phyloP scores from a whole-genome alignment of 2,329 filamentous ascomycete genomes.

The Gyromitra esculenta region DNA sequence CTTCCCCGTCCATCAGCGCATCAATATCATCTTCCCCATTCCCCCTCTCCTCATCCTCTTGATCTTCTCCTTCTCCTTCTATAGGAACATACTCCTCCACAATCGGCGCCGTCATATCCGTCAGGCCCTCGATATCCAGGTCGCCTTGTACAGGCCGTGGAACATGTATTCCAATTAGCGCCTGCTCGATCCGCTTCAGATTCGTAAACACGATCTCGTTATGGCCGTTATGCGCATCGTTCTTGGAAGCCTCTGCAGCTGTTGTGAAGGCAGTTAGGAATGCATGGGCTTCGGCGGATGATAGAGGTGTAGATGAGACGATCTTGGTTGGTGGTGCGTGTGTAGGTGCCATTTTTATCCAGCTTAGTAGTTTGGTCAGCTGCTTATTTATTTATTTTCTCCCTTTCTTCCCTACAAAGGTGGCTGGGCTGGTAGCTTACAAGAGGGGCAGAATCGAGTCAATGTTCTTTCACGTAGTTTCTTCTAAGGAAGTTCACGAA shows the following conservation, averaged over 20 bases:
- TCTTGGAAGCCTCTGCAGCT: conserved; percentile 36
- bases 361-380: conserved; percentile 6
- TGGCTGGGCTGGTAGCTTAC: background rate
- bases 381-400: background rate
- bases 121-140: conserved; percentile 38
- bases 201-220: conserved; percentile 46
- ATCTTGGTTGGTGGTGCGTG: conserved; percentile 46
- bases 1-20: background rate
- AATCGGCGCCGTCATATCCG: conserved; percentile 42
- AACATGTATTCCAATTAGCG: conserved; percentile 41
- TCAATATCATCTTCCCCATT: conserved; percentile 27
- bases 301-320: conserved; percentile 35
- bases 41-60: conserved; percentile 4
- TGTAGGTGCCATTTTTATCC: conserved; percentile 27
- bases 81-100: conserved; percentile 10
- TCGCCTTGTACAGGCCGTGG: conserved; percentile 33
- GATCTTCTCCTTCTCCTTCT: conserved; percentile 19
- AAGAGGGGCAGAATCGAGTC: background rate
- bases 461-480: conserved; percentile 8
- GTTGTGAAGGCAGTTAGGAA: conserved; percentile 34
- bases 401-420: too few relatives aligned
- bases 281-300: conserved; percentile 32
- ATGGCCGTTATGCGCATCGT: conserved; percentile 32
- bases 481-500: background rate
- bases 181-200: conserved; percentile 45